Evolutionary conservation across 257 asterid species (phyloP).

Genomic region (Nicotiana knightiana): DNA sequence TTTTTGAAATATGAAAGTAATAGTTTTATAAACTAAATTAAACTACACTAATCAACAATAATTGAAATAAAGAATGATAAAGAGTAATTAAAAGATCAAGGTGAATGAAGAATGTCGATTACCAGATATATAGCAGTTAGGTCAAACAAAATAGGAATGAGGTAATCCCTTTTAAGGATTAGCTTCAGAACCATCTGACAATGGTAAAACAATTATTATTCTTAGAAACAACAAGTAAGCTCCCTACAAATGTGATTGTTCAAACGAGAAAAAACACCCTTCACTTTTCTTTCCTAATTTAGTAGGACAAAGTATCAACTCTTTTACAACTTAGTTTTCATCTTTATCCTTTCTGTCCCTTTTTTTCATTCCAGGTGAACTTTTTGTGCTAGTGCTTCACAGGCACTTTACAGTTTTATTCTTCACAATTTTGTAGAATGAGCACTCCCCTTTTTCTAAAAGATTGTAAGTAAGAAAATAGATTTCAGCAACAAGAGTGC

Average conservation of each 20-base stretch:
- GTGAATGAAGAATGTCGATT: not conserved
- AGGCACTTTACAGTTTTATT: not conserved
- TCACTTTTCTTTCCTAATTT: not conserved
- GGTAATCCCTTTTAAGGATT: not conserved
- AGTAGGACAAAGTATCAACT: not conserved
- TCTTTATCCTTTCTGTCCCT: not conserved
- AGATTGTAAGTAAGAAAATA: no score
- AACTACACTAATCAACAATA: not conserved
- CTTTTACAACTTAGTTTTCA: not conserved
- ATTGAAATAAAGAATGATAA: not conserved
- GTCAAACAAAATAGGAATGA: constrained; percentile 4
- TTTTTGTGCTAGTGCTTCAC: not conserved
- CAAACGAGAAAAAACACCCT: not conserved
- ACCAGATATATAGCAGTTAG: not conserved
- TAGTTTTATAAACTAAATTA: not conserved
- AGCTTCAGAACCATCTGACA: not conserved
- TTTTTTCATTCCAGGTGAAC: not conserved
- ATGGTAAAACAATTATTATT: not conserved
- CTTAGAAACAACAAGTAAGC: not conserved
- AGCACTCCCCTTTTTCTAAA: not conserved
- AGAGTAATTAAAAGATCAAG: not conserved
- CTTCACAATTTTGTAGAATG: not conserved
- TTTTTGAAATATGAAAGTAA: not conserved
- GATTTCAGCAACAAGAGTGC: no score
- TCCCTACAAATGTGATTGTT: not conserved